Evolutionary conservation across 148 eudicot genomes (phyloP).

Genomic region (Camellia japonica): DNA sequence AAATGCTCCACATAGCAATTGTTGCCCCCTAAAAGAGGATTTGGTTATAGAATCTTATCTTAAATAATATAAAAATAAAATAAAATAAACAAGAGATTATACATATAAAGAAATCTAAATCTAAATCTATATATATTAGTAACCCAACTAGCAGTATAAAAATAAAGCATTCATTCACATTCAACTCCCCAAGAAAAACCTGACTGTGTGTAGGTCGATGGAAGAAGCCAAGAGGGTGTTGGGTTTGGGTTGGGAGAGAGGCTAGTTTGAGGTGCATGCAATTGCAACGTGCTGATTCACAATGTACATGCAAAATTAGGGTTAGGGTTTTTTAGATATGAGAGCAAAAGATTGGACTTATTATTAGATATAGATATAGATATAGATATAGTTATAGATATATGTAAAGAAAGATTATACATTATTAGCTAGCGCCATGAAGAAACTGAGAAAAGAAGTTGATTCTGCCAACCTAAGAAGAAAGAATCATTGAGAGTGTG

Average conservation of each 20-base stretch:
- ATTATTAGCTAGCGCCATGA: constrained; percentile 56
- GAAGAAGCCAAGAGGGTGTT: neutral
- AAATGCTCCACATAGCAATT: constrained; percentile 16
- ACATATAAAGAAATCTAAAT: neutral
- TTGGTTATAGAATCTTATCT: constrained; percentile 13
- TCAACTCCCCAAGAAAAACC: constrained; percentile 17
- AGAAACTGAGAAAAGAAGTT: constrained; percentile 80
- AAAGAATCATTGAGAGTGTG: constrained; percentile 48
- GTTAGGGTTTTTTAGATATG: constrained; percentile 29
- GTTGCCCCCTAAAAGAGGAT: constrained; percentile 13
- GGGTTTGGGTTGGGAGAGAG: neutral
- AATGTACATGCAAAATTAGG: constrained; percentile 23
- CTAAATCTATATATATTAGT: neutral
- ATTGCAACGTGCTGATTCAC: constrained; percentile 9
- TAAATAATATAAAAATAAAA: neutral
- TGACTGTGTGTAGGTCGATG: neutral
- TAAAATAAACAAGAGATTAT: neutral
- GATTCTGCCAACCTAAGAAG: constrained; percentile 85
- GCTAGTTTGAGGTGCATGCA: constrained; percentile 1
- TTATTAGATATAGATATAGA: neutral
- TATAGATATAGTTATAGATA: neutral
- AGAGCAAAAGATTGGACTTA: neutral
- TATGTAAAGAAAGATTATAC: no score
- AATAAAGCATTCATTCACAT: constrained; percentile 16
- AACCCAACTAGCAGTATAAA: constrained; percentile 15